Conservation (phyloP, 495 filamentous ascomycete genomes). For the Penicillium bialowiezense region DNA sequence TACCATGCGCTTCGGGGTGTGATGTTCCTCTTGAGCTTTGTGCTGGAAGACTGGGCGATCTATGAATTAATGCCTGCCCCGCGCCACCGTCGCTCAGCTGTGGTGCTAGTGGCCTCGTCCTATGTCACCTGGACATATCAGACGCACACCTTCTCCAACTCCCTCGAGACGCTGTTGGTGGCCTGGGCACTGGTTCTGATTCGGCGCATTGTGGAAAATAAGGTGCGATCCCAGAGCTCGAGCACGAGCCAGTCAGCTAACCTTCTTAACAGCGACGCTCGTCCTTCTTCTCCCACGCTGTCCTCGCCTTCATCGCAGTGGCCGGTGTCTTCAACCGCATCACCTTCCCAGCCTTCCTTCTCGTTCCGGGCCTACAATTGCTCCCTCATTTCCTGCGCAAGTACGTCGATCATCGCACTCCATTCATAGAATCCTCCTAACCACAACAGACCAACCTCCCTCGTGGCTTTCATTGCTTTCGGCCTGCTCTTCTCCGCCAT, state of each 20-base stretch:
- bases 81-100: slow-evolving; percentile 65
- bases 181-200: slow-evolving; percentile 90
- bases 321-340: slow-evolving; percentile 93
- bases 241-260: slow-evolving; percentile 4
- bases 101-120: slow-evolving; percentile 83
- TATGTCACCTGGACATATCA: slow-evolving; percentile 99
- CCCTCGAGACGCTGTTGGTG: slow-evolving; percentile 88
- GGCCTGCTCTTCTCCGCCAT: slow-evolving; percentile 61
- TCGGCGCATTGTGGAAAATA: slow-evolving; percentile 72
- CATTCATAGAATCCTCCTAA: slow-evolving; percentile 10
- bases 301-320: slow-evolving; percentile 76
- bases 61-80: slow-evolving; percentile 80
- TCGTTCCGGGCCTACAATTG: slow-evolving; percentile 76
- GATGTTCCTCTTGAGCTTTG: slow-evolving; percentile 94
- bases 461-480: slow-evolving; percentile 59
- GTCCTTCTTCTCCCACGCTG: slow-evolving; percentile 67
- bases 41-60: slow-evolving; percentile 95
- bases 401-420: slow-evolving; percentile 44
- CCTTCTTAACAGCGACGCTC: slow-evolving; percentile 56
- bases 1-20: slow-evolving; percentile 83
- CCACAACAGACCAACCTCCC: slow-evolving; percentile 59
- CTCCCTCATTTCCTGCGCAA: slow-evolving; percentile 80
- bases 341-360: slow-evolving; percentile 89
- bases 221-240: slow-evolving; percentile 46
- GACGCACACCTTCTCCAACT: slow-evolving; percentile 98